Base-by-base conservation (phyloP, 2,329 filamentous ascomycete genomes). In the Coniochaeta ligniaria region DNA sequence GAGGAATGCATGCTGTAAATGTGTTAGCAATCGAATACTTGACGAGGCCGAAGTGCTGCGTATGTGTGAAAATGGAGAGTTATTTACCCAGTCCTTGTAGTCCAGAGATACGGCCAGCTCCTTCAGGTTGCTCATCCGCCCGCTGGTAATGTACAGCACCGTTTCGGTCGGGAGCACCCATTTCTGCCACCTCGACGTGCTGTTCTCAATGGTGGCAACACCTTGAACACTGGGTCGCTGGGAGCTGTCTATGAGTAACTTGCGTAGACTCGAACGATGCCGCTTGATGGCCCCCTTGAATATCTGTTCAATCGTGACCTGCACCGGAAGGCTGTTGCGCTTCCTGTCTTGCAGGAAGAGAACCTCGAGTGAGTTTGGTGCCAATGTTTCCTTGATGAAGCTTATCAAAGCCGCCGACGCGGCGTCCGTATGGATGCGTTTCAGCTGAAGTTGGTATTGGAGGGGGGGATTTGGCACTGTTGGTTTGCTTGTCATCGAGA, bases 351-450 rank as follows among this genome's bases (percentile, higher is more conserved):
- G 90, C 57, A 95, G 73, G 70, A 92, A 92, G 11, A 95, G 78
- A 9, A 86, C 86, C 72, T 95, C 89, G n/a, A 95, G 77, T 31
- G 85, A 89, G 71, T 95, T 91, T 1, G 91, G 91, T 22, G 87
- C 87, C 41, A 95, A 78, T 0, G 89, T 88, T 63, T 93, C 89
- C 66, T 88, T 90, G 63, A 95, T 78, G 69, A 95, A 94, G 1
- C 80, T 79, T 59, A 95, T 84, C 17, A 95, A 75, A 26, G 87
- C 79, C 8, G 83, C 77, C 1, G 89, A 90, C 2, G 90, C 87
- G 14, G 80, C 81, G 72, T 95, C 90, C 1, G 89, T 91, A 68
- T 93, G 89, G 16, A 95, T 81, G 64, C 87, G 83, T 73, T 88
- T 92, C 58, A 95, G 75, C 6, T 83, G 84, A 12, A 95, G 77